These are phyloP conservation scores for Xylaria sp. DNA, from an alignment of 2,329 filamentous ascomycete genomes.

Conservation along the genomic window DNA sequence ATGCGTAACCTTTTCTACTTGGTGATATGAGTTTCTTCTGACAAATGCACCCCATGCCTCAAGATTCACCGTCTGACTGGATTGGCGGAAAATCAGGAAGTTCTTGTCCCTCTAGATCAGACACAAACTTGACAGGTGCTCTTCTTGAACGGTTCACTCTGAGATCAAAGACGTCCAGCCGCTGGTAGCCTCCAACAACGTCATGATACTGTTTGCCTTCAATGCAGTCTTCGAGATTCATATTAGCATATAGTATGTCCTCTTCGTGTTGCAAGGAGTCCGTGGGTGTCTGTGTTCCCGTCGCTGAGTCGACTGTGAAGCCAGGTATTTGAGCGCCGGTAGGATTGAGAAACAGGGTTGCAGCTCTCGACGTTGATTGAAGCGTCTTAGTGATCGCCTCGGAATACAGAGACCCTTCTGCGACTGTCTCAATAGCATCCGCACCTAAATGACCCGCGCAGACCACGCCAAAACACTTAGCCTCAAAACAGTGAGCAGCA, in stretches of 20 bases:
- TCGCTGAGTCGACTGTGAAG: constrained; percentile 50
- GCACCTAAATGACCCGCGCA: constrained; percentile 57
- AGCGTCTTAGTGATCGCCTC: constrained; percentile 50
- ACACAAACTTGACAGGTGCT: constrained; percentile 3
- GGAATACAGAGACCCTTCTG: constrained; percentile 45
- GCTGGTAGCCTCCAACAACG: constrained; percentile 65
- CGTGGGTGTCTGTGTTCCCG: constrained; percentile 32
- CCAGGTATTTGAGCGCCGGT: constrained; percentile 55
- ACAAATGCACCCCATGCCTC: not conserved
- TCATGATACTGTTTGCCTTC: constrained; percentile 69
- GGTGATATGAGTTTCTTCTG: not conserved
- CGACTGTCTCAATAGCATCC: constrained; percentile 52
- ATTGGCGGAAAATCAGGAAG: not conserved
- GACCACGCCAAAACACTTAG: constrained; percentile 65
- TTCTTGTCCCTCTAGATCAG: not conserved
- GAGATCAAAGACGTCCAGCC: constrained; percentile 63
- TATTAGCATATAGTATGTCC: constrained; percentile 62
- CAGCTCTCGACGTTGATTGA: constrained; percentile 54
- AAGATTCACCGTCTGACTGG: not conserved
- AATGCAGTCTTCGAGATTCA: constrained; percentile 60
- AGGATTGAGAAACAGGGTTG: constrained; percentile 62
- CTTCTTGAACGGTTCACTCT: constrained; percentile 49
- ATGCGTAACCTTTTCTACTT: not conserved
- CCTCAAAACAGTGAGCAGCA: constrained; percentile 67
- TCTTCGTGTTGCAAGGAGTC: constrained; percentile 58